Conservation (phyloP, 495 filamentous ascomycete genomes). For the Lophium mytilinum region DNA sequence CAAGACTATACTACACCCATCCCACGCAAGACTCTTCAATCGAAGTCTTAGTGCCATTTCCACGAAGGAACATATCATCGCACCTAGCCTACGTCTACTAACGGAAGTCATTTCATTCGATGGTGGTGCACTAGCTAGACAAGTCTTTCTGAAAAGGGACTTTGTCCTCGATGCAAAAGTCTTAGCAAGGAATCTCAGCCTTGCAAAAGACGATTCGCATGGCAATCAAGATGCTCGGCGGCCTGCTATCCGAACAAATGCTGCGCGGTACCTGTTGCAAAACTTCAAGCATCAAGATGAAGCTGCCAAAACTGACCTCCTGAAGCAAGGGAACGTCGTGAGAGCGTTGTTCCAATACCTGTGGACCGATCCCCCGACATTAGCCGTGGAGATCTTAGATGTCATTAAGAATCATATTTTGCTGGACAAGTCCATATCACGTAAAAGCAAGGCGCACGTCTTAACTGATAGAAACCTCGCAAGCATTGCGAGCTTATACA, state of each 20-base stretch:
- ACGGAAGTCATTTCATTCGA: conserved; percentile 72
- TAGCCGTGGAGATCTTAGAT: conserved; percentile 60
- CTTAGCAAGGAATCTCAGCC: conserved; percentile 53
- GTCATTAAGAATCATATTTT: conserved; percentile 57
- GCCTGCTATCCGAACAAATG: conserved; percentile 67
- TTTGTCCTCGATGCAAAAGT: conserved; percentile 59
- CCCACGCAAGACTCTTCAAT: conserved; percentile 62
- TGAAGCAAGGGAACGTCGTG: conserved; percentile 63
- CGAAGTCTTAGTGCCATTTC: conserved; percentile 64
- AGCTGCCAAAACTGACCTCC: conserved; percentile 63
- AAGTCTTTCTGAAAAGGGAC: conserved; percentile 59
- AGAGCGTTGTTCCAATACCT: conserved; percentile 43
- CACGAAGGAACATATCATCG: conserved; percentile 75
- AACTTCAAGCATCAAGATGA: conserved; percentile 62
- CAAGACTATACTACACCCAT: conserved; percentile 62
- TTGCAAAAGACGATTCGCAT: conserved; percentile 33
- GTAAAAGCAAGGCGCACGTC: conserved; percentile 61
- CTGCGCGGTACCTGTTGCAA: conserved; percentile 65
- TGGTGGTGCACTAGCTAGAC: conserved; percentile 64
- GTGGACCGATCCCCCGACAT: conserved; percentile 61
- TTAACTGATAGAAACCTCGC: conserved; percentile 63
- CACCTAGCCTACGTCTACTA: conserved; percentile 70
- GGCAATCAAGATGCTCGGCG: conserved; percentile 34
- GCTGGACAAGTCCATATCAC: conserved; percentile 57
- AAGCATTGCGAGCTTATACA: conserved; percentile 61